Evolutionary conservation across 2,329 filamentous ascomycete species (phyloP).

Genomic region (Biscogniauxia marginata): DNA sequence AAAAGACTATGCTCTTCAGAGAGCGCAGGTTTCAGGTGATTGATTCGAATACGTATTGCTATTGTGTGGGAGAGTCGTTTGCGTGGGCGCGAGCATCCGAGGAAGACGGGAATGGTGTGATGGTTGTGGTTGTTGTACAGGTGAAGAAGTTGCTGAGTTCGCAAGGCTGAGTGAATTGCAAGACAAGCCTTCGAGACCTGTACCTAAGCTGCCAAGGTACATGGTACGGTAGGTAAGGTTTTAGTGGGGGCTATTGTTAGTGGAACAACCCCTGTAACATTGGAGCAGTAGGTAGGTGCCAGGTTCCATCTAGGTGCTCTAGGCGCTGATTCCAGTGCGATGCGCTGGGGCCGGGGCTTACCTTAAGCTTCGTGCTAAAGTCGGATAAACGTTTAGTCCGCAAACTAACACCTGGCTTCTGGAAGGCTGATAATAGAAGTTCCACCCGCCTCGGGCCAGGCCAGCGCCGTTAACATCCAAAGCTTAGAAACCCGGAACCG

Average conservation of each 20-base stretch:
- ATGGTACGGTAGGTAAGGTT: background rate
- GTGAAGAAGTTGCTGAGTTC: background rate
- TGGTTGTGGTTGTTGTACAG: background rate
- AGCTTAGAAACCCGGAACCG: background rate
- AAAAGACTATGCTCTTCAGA: background rate
- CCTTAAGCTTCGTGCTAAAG: background rate
- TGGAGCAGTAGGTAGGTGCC: background rate
- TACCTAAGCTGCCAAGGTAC: background rate
- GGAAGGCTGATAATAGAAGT: background rate
- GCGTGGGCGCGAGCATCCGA: background rate
- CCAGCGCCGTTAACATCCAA: no score
- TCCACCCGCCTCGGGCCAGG: no score
- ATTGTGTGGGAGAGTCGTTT: background rate
- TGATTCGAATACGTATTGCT: background rate
- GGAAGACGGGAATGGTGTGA: background rate
- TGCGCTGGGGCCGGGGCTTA: background rate
- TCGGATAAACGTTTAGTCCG: background rate
- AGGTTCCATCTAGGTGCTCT: background rate
- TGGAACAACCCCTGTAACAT: background rate
- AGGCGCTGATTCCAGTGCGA: background rate
- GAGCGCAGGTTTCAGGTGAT: background rate
- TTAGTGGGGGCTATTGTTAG: background rate
- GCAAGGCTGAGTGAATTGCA: background rate
- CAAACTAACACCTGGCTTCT: constrained; percentile 10
- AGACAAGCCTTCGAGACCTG: background rate